phyloP scores from a whole-genome alignment of 306 rosid species.

The Ormosia emarginata region DNA sequence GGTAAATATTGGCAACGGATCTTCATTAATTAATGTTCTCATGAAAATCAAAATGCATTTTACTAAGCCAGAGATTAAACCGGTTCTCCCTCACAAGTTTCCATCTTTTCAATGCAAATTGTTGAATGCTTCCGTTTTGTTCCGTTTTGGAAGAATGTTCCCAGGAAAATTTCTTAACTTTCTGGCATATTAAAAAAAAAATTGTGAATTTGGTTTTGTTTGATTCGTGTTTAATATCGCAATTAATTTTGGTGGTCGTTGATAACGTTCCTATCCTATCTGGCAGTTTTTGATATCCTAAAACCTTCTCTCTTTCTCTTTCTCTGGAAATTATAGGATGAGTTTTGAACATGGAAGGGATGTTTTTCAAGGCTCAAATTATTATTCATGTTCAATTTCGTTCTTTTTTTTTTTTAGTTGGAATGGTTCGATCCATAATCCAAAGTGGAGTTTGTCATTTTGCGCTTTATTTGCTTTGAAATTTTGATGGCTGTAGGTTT shows the following conservation, averaged over 20 bases:
- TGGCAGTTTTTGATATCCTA: not conserved
- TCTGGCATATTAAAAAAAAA: not conserved
- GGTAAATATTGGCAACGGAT: conserved; percentile 33
- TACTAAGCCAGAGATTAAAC: not conserved
- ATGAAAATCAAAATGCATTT: not conserved
- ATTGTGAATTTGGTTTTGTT: not conserved
- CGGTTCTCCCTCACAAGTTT: not conserved
- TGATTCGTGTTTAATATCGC: not conserved
- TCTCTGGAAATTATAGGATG: not conserved
- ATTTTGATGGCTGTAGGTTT: conserved; percentile 11
- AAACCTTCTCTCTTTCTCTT: not conserved
- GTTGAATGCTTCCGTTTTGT: not conserved
- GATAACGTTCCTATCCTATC: not conserved
- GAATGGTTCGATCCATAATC: conserved; percentile 25
- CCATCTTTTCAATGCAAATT: not conserved
- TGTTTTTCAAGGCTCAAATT: not conserved
- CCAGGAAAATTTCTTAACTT: not conserved
- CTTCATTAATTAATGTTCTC: not conserved
- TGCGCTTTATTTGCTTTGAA: conserved; percentile 27
- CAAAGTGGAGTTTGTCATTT: conserved; percentile 33
- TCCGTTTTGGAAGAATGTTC: not conserved
- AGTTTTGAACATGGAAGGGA: not conserved
- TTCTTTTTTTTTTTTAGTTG: conserved; percentile 1
- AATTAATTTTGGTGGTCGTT: not conserved
- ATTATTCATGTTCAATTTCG: not conserved